These are phyloP conservation scores for Phtheirospermum japonicum DNA, from an alignment of 257 asterid species.

Conservation along the genomic window DNA sequence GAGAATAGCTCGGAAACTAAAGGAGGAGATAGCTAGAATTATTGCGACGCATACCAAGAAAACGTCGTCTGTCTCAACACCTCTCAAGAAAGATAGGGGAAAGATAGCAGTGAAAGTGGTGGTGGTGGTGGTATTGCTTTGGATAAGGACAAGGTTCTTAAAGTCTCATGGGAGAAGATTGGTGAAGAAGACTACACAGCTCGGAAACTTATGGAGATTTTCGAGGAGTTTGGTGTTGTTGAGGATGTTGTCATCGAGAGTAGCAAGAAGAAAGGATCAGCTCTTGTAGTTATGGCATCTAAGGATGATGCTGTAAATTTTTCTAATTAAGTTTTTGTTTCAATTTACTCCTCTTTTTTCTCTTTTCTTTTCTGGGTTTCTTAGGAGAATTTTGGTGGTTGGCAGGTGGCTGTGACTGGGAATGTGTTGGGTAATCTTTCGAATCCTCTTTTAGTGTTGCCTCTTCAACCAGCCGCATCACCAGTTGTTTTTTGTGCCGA, in stretches of 20 bases:
- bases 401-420: slow-evolving; percentile 56
- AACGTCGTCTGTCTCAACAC: slow-evolving; percentile 31
- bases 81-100: slow-evolving; percentile 36
- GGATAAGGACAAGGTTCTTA: slow-evolving; percentile 74
- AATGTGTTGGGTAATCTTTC: slow-evolving; percentile 68
- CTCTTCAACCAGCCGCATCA: slow-evolving; percentile 53
- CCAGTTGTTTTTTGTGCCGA: slow-evolving; percentile 38
- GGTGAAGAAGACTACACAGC: slow-evolving; percentile 74
- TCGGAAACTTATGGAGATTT: slow-evolving; percentile 55
- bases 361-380: slow-evolving; percentile 15
- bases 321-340: neutral
- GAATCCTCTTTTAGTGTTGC: slow-evolving; percentile 75
- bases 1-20: slow-evolving; percentile 47
- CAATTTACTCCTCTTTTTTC: neutral
- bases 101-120: slow-evolving; percentile 18
- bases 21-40: slow-evolving; percentile 63
- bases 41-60: slow-evolving; percentile 49
- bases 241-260: slow-evolving; percentile 83
- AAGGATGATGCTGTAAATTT: slow-evolving; percentile 66
- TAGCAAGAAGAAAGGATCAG: slow-evolving; percentile 78
- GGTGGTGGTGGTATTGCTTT: slow-evolving; percentile 38
- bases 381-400: slow-evolving; percentile 5
- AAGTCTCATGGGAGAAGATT: slow-evolving; percentile 83
- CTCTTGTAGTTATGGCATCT: slow-evolving; percentile 80
- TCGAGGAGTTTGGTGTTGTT: slow-evolving; percentile 65